Evolutionary conservation across 1,284 basidiomycete genomes (phyloP), one percentile per base, ranked within the genome.

Genomic region (Laetiporus sulphureus): DNA sequence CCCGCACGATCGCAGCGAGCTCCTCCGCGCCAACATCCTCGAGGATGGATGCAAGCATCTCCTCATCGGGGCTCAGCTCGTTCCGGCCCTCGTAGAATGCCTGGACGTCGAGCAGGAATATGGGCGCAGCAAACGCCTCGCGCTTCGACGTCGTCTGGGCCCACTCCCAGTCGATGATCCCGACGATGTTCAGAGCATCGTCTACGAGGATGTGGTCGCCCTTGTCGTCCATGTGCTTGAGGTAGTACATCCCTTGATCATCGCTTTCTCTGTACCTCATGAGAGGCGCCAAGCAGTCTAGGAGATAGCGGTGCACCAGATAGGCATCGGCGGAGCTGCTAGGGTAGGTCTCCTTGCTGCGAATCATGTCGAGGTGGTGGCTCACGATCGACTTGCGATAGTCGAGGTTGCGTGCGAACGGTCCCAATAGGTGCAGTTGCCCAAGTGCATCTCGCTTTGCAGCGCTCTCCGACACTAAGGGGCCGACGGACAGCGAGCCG

Each of bases 121-220:
- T 19, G 6, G 45, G 41, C 5, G 44, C 41, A 23, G 52, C 42
- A 29, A 54, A 51, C 15, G 55, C 56, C 15, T 50, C 43, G 7
- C 39, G 23, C 29, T 45, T 43, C 5, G 52, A 31, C 8, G 45
- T 38, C 23, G 45, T 51, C 36, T 55, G 48, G 3, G 51, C 53
- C 56, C 56, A 56, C 36, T 63, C 59, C 60, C 58, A 62, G 46
- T 62, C 59, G 16, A 62, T 54, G 33, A 61, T 46, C 5, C 50
- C 51, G 2, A 47, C 40, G 30, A 60, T 56, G 20, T 54, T 46
- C 30, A 46, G 38, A 5, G 50, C 46, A 8, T 51, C 46, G 41
- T 61, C 56, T 22, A 61, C 48, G 37, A 63, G 45, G 15, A 54
- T 49, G 22, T 60, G 52, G 40, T 59, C 55, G 3, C 52, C 54